A percentile compares a stretch with the other conserved stretches of the same genome.
Conservation (phyloP, 352 stramenopile genomes). For the Phytophthora sp. region DNA sequence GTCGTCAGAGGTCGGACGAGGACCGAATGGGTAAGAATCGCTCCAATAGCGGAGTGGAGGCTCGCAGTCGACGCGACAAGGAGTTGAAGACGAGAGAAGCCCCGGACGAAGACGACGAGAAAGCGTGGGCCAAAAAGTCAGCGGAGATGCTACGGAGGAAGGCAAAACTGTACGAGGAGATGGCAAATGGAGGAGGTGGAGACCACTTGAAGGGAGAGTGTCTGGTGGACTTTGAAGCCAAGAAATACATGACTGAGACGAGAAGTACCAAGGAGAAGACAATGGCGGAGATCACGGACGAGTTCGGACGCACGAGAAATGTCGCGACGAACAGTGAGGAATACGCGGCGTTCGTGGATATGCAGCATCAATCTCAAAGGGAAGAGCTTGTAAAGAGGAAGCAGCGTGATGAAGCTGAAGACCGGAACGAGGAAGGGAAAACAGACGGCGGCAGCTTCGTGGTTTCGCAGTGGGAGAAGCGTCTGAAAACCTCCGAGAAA, state of each 20-base stretch:
- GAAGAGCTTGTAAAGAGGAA: background rate
- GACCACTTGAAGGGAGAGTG: slow-evolving; percentile 47
- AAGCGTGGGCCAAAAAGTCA: slow-evolving; percentile 63
- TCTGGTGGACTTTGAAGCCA: slow-evolving; percentile 76
- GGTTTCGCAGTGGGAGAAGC: slow-evolving; percentile 83
- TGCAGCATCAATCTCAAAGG: slow-evolving; percentile 14
- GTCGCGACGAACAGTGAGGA: slow-evolving; percentile 50
- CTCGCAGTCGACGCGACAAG: slow-evolving; percentile 59
- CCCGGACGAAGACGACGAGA: slow-evolving; percentile 67
- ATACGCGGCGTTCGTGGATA: slow-evolving; percentile 34
- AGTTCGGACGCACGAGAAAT: slow-evolving; percentile 51
- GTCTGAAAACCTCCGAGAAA: slow-evolving; percentile 69
- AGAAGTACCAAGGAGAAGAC: background rate
- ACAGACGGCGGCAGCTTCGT: slow-evolving; percentile 62
- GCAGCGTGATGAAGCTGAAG: background rate
- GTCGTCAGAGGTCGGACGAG: slow-evolving; percentile 38
- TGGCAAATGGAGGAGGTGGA: slow-evolving; percentile 42
- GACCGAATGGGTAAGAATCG: slow-evolving; percentile 28
- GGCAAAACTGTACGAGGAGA: slow-evolving; percentile 76
- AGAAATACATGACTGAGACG: slow-evolving; percentile 27
- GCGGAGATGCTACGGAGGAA: slow-evolving; percentile 70
- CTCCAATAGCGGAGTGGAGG: slow-evolving; percentile 67
- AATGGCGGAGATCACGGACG: slow-evolving; percentile 58
- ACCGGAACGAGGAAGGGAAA: slow-evolving; percentile 13
- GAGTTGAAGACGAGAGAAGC: slow-evolving; percentile 48